Evolutionary conservation across 139 green algal genomes (phyloP).

Genomic region (Chlorella sp.): DNA sequence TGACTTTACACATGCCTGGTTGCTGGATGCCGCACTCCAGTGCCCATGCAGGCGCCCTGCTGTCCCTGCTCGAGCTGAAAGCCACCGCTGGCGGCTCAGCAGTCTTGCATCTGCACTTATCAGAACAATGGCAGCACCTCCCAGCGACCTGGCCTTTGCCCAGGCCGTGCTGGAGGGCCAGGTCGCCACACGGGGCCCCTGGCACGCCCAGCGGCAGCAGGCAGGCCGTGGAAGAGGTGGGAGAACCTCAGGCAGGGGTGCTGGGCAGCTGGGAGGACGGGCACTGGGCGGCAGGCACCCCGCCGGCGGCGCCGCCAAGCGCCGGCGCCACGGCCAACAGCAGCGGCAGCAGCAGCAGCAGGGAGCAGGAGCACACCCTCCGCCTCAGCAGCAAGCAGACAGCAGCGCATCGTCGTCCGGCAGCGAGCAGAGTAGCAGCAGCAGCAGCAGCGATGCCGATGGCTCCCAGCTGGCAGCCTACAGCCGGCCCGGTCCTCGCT

Average conservation of each 20-base stretch:
- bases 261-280: too few species aligned
- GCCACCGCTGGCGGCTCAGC: too few species aligned
- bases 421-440: neutral
- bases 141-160: neutral
- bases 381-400: neutral
- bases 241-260: too few species aligned
- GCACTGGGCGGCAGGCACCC: neutral
- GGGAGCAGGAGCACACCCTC: neutral
- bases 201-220: neutral
- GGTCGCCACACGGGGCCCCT: neutral
- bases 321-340: neutral
- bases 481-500: neutral
- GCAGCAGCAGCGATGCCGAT: neutral
- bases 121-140: too few species aligned
- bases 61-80: too few species aligned
- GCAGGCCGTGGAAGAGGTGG: neutral
- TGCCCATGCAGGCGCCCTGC: too few species aligned
- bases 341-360: slow-evolving; percentile 11
- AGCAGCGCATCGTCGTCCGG: neutral
- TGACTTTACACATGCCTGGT: too few species aligned
- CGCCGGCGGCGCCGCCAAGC: neutral
- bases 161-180: neutral
- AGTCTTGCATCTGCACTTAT: too few species aligned
- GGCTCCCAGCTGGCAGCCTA: neutral
- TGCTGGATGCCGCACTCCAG: too few species aligned